Conservation (phyloP, 805 yeast species). For the Candida gorgasii region DNA sequence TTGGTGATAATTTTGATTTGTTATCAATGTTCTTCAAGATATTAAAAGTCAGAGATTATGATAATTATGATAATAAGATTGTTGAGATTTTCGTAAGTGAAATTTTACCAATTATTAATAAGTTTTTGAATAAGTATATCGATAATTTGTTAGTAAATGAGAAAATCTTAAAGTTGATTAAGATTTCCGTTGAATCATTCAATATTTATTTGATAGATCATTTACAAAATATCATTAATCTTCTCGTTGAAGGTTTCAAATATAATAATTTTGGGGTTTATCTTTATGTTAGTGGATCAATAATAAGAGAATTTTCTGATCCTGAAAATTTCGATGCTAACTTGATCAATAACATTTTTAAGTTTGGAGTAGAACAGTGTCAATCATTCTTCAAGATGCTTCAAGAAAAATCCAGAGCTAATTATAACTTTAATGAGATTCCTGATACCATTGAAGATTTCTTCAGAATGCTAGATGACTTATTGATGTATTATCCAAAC, state of each 20-base stretch:
- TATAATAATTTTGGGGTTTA: conserved; percentile 75
- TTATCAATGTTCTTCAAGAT: conserved; percentile 60
- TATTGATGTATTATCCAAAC: conserved; percentile 71
- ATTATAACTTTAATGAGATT: conserved; percentile 34
- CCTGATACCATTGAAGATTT: conserved; percentile 86
- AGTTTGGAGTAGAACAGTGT: conserved; percentile 70
- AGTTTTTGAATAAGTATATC: conserved; percentile 56
- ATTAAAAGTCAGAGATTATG: conserved; percentile 49
- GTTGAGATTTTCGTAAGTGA: conserved; percentile 53
- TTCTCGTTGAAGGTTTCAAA: conserved; percentile 70
- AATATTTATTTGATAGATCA: conserved; percentile 57
- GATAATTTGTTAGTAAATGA: conserved; percentile 67
- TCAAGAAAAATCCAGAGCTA: conserved; percentile 1
- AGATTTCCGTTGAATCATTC: conserved; percentile 64
- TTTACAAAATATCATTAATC: conserved; percentile 62
- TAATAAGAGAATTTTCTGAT: conserved; percentile 73
- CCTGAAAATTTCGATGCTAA: conserved; percentile 24
- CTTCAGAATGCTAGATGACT: conserved; percentile 75
- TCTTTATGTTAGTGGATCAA: conserved; percentile 84
- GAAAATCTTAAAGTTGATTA: conserved; percentile 66
- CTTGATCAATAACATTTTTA: conserved; percentile 26
- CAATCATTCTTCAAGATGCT: conserved; percentile 48
- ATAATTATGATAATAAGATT: conserved; percentile 46
- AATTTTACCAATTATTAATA: conserved; percentile 59
- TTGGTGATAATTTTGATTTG: conserved; percentile 74